Evolutionary conservation across 148 eudicot species (phyloP).

Genomic region (Persicaria maculosa): DNA sequence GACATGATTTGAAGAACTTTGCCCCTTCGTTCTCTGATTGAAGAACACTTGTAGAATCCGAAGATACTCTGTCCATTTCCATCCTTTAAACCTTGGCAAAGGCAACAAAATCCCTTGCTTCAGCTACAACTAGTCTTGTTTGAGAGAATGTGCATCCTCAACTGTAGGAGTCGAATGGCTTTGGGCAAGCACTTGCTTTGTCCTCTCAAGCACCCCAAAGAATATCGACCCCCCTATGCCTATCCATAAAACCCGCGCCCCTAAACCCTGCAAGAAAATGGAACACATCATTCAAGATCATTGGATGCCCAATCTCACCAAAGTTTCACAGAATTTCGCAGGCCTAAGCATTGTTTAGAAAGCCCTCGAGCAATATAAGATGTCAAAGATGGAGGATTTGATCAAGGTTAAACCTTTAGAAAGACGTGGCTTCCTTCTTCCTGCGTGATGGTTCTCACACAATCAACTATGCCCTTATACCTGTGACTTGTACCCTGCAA

Average conservation of each 20-base stretch:
- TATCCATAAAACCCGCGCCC: slow-evolving; percentile 82
- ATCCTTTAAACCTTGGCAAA: neutral
- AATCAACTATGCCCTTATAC: slow-evolving; percentile 59
- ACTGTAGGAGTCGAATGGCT: slow-evolving; percentile 14
- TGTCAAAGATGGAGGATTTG: neutral
- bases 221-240: slow-evolving; percentile 84
- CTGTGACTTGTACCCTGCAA: slow-evolving; percentile 62
- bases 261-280: slow-evolving; percentile 57
- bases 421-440: slow-evolving; percentile 76
- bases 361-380: neutral
- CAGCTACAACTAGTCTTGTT: neutral
- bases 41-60: neutral
- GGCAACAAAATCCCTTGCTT: neutral
- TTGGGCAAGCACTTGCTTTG: slow-evolving; percentile 52
- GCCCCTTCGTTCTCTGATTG: neutral
- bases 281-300: neutral
- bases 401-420: slow-evolving; percentile 41
- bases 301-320: neutral
- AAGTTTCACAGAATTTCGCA: neutral
- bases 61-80: neutral
- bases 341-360: neutral
- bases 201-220: slow-evolving; percentile 75
- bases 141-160: slow-evolving; percentile 6
- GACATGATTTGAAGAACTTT: neutral
- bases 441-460: slow-evolving; percentile 50